phyloP scores from a whole-genome alignment of 2,329 filamentous ascomycete genomes.

The Volutella citrinella region DNA sequence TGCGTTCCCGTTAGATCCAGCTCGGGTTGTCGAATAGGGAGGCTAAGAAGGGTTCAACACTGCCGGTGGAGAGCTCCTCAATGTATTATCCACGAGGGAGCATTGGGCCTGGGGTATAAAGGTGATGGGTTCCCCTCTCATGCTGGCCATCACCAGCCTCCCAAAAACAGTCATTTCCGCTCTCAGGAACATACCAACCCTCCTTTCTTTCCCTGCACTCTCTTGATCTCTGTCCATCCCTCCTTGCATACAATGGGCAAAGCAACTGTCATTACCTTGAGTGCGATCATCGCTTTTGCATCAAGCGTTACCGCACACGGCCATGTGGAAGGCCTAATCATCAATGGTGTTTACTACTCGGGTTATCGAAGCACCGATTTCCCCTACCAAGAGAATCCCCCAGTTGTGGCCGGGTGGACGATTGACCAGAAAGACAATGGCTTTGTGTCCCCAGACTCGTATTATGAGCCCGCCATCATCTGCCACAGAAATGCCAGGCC shows the following conservation, averaged over 20 bases:
- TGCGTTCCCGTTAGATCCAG: too few species aligned
- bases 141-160: too few species aligned
- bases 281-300: slow-evolving; percentile 12
- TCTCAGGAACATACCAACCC: slow-evolving; percentile 11
- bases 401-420: slow-evolving; percentile 38
- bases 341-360: slow-evolving; percentile 41
- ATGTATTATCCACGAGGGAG: too few species aligned
- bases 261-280: too few species aligned
- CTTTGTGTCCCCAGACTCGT: slow-evolving; percentile 46
- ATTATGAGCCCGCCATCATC: slow-evolving; percentile 42
- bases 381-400: slow-evolving; percentile 35
- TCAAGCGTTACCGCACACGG: slow-evolving; percentile 34
- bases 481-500: slow-evolving; percentile 43
- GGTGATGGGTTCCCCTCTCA: too few species aligned
- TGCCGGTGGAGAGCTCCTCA: too few species aligned
- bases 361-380: slow-evolving; percentile 38
- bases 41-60: too few species aligned
- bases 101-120: too few species aligned
- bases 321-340: slow-evolving; percentile 39
- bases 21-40: too few species aligned
- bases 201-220: slow-evolving; percentile 1
- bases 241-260: too few species aligned
- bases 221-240: slow-evolving; percentile 3
- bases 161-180: slow-evolving; percentile 8
- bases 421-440: slow-evolving; percentile 42